Conservation (phyloP, 2,329 filamentous ascomycete species). For the Aspergillus calidoustus region DNA sequence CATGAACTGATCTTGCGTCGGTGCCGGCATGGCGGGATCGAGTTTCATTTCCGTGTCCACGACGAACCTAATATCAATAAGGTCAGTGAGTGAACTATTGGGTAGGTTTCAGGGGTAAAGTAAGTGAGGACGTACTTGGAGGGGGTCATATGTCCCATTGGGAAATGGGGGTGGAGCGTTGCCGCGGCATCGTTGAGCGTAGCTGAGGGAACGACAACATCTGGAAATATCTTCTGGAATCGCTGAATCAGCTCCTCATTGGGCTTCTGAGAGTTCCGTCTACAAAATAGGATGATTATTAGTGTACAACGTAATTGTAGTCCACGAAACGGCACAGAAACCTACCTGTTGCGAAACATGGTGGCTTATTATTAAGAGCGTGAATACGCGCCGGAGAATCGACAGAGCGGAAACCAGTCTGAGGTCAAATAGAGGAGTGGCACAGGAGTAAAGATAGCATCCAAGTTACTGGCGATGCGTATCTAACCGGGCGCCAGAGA, state of each 20-base stretch:
- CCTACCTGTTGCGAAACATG: constrained; percentile 57
- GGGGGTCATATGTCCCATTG: constrained; percentile 28
- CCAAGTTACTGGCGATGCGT: constrained; percentile 12
- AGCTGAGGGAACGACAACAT: constrained; percentile 59
- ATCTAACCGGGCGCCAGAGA: constrained; percentile 1
- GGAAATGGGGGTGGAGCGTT: constrained; percentile 25
- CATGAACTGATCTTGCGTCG: constrained; percentile 82
- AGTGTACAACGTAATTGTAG: constrained; percentile 17
- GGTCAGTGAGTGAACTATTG: constrained; percentile 17
- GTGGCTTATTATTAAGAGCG: constrained; percentile 13
- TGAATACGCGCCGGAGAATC: constrained; percentile 10
- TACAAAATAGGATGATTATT: constrained; percentile 39
- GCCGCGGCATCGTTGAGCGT: constrained; percentile 39
- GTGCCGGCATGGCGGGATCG: constrained; percentile 75
- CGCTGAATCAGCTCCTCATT: constrained; percentile 80
- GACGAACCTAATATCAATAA: constrained; percentile 44
- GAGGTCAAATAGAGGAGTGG: background rate
- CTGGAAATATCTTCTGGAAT: constrained; percentile 83
- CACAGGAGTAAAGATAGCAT: constrained; percentile 17
- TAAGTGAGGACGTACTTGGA: constrained; percentile 27
- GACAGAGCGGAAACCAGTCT: background rate
- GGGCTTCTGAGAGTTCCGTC: constrained; percentile 82
- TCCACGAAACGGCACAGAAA: constrained; percentile 20
- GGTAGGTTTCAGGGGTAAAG: background rate
- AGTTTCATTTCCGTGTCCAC: constrained; percentile 65